A percentile compares a stretch with the other conserved stretches of the same genome.
Evolutionary conservation across 2,329 filamentous ascomycete species (phyloP).

Genomic region (Penicillium italicum): DNA sequence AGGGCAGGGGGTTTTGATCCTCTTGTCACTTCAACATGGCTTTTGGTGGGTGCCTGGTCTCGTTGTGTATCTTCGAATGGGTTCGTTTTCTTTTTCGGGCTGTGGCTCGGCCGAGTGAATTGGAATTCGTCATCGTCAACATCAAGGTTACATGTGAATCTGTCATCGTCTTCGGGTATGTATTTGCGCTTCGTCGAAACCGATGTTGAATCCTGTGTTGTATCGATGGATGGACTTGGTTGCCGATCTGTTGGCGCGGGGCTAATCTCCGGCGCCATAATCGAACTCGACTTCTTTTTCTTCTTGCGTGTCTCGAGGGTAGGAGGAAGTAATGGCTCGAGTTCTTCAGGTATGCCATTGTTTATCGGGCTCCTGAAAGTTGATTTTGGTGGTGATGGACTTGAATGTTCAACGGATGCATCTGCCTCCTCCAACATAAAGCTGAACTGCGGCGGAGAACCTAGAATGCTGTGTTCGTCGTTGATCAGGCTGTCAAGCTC

Average conservation of each 20-base stretch:
- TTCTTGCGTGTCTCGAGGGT: conserved; percentile 33
- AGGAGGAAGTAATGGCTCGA: conserved; percentile 23
- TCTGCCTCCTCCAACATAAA: conserved; percentile 16
- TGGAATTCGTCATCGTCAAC: conserved; percentile 34
- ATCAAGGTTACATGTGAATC: conserved; percentile 10
- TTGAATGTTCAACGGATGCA: conserved; percentile 31
- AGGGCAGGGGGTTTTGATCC: conserved; percentile 12
- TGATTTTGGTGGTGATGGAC: conserved; percentile 1
- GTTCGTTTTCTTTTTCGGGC: conserved; percentile 14
- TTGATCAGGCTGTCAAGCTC: conserved; percentile 34
- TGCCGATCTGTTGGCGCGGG: not conserved
- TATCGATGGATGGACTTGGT: not conserved
- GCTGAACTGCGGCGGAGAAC: conserved; percentile 24
- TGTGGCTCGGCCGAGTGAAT: conserved; percentile 29
- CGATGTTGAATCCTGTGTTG: conserved; percentile 37
- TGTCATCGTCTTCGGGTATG: conserved; percentile 50
- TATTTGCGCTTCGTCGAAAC: conserved; percentile 59
- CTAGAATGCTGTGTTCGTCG: conserved; percentile 21
- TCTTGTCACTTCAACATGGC: conserved; percentile 14
- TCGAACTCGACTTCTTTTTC: conserved; percentile 18
- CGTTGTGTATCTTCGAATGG: conserved; percentile 5
- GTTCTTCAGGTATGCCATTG: conserved; percentile 5
- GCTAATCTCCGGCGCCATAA: not conserved
- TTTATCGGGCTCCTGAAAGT: conserved; percentile 3
- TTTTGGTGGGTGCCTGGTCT: conserved; percentile 16